These are phyloP conservation scores for Neonectria punicea DNA, from an alignment of 2,329 filamentous ascomycete species.

Conservation along the genomic window DNA sequence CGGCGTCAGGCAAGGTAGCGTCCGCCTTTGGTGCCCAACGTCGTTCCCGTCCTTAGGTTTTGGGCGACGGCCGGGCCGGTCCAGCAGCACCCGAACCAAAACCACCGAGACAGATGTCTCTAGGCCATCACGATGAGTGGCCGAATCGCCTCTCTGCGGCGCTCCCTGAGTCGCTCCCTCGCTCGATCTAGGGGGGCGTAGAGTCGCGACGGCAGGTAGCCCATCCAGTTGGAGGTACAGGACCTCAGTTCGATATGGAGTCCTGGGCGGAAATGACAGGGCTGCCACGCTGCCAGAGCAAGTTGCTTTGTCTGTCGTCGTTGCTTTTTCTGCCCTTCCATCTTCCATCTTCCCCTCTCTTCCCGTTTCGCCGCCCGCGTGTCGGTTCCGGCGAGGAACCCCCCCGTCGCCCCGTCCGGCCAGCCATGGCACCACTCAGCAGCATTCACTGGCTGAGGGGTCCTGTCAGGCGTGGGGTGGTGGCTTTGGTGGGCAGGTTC, in stretches of 20 bases:
- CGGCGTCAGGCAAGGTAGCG: slow-evolving; percentile 36
- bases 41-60: slow-evolving; percentile 33
- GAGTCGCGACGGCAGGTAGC: slow-evolving; percentile 2
- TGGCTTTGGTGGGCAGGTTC: slow-evolving; percentile 39
- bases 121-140: slow-evolving; percentile 27
- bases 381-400: slow-evolving; percentile 33
- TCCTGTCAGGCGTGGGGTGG: slow-evolving; percentile 37
- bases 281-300: slow-evolving; percentile 31
- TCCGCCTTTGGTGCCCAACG: slow-evolving; percentile 44
- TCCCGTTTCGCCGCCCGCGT: slow-evolving; percentile 35
- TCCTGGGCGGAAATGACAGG: slow-evolving; percentile 23
- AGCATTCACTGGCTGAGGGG: slow-evolving; percentile 33
- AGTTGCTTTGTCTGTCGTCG: slow-evolving; percentile 35
- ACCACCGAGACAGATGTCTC: slow-evolving; percentile 28
- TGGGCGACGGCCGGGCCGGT: slow-evolving; percentile 40
- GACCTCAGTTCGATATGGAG: slow-evolving; percentile 14
- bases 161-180: slow-evolving; percentile 5
- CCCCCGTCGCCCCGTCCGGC: slow-evolving; percentile 23
- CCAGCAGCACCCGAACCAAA: slow-evolving; percentile 40
- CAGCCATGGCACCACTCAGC: slow-evolving; percentile 40
- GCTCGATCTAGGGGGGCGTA: slow-evolving; percentile 10
- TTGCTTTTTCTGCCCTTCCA: slow-evolving; percentile 25
- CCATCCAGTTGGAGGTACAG: background rate
- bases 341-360: slow-evolving; percentile 5
- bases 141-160: slow-evolving; percentile 8